Conservation (phyloP, 108 stramenopile species). For the Parietichytrium sp. region DNA sequence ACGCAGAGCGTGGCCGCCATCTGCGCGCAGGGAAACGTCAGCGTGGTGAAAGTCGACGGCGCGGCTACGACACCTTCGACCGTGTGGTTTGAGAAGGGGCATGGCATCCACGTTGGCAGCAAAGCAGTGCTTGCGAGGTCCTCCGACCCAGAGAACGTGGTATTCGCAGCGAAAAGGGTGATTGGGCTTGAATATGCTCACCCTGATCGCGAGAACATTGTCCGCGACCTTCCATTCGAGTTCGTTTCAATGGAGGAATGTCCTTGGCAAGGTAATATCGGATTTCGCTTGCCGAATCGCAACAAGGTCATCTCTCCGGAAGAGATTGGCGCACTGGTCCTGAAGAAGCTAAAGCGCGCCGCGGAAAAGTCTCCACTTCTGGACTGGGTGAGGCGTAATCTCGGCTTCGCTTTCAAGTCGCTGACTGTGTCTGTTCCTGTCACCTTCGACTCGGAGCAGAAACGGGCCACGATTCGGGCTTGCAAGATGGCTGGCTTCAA, state of each 20-base stretch:
- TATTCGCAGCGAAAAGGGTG: neutral
- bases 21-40: slow-evolving; percentile 13
- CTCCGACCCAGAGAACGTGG: neutral
- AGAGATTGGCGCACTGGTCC: neutral
- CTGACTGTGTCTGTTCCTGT: slow-evolving; percentile 26
- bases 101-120: neutral
- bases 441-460: slow-evolving; percentile 22
- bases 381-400: slow-evolving; percentile 6
- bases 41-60: neutral
- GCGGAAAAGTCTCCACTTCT: neutral
- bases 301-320: neutral
- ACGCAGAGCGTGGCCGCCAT: slow-evolving; percentile 20
- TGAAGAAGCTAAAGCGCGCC: slow-evolving; percentile 12
- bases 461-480: neutral
- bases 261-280: too few relatives aligned
- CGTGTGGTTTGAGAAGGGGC: neutral
- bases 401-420: neutral
- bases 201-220: too few relatives aligned
- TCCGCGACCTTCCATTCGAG: too few relatives aligned
- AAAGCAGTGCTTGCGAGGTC: neutral
- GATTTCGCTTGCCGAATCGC: neutral
- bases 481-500: neutral
- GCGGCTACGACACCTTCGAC: neutral
- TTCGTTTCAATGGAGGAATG: too few relatives aligned
- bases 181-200: slow-evolving; percentile 25